phyloP scores from a whole-genome alignment of 352 stramenopile genomes.

The Phytophthora agathidicida region DNA sequence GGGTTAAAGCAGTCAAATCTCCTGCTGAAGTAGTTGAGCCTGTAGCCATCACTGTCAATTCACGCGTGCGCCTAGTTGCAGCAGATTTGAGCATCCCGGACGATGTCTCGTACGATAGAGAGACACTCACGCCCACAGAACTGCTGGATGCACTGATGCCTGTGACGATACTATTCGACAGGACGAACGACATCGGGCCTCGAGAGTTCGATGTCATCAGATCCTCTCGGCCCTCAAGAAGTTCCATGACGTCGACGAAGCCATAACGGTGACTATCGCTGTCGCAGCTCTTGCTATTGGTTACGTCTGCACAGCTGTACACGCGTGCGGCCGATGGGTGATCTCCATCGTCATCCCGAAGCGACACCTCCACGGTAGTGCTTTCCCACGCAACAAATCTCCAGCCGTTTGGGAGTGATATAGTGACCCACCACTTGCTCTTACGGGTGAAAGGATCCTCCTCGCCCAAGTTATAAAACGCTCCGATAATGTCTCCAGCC shows the following conservation, averaged over 20 bases:
- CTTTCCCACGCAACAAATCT: conserved; percentile 73
- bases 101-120: conserved; percentile 61
- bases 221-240: conserved; percentile 56
- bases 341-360: conserved; percentile 36
- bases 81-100: conserved; percentile 40
- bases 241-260: conserved; percentile 69
- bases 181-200: conserved; percentile 59
- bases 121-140: conserved; percentile 53
- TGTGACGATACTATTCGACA: conserved; percentile 70
- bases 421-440: conserved; percentile 78
- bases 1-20: conserved; percentile 53
- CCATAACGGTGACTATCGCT: conserved; percentile 50
- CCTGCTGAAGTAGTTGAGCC: conserved; percentile 26
- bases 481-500: conserved; percentile 71
- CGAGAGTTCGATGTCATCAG: conserved; percentile 54
- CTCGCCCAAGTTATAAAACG: conserved; percentile 71
- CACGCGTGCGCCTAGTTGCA: conserved; percentile 42
- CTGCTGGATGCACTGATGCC: conserved; percentile 36
- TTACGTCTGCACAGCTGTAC: conserved; percentile 59
- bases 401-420: conserved; percentile 66
- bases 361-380: conserved; percentile 56
- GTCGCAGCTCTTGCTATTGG: conserved; percentile 49
- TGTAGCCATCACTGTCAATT: conserved; percentile 48
- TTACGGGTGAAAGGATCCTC: conserved; percentile 50
- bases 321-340: conserved; percentile 32